A percentile compares a stretch with the other conserved stretches of the same genome.
Conservation (phyloP, 129 eudicot genomes). For the Lonicera japonica region DNA sequence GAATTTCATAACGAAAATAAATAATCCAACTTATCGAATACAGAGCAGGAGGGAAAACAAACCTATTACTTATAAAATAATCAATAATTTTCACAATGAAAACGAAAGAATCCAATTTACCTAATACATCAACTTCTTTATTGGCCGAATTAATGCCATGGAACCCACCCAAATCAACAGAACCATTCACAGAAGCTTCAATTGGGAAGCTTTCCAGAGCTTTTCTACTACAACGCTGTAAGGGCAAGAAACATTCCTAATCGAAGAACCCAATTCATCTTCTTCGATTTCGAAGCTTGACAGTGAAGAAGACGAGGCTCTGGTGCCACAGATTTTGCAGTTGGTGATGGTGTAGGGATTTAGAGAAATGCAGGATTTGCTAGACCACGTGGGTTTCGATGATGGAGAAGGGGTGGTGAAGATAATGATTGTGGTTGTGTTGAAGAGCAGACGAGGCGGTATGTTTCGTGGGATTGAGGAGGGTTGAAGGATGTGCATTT, state of each 20-base stretch:
- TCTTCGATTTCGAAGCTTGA: slow-evolving; percentile 26
- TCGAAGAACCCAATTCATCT: slow-evolving; percentile 38
- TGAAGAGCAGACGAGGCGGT: slow-evolving; percentile 66
- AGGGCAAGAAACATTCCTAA: slow-evolving; percentile 70
- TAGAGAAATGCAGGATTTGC: slow-evolving; percentile 71
- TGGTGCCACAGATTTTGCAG: slow-evolving; percentile 80
- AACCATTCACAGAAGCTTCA: neutral
- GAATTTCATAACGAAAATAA: too few relatives aligned
- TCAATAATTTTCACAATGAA: too few relatives aligned
- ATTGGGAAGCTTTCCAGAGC: neutral
- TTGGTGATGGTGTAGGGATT: slow-evolving; percentile 40
- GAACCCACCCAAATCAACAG: neutral
- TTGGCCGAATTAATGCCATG: slow-evolving; percentile 13
- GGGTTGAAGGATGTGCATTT: slow-evolving; percentile 80
- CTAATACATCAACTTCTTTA: slow-evolving; percentile 11
- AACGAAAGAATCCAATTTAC: slow-evolving; percentile 3
- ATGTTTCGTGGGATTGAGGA: slow-evolving; percentile 34
- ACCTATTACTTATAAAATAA: too few relatives aligned
- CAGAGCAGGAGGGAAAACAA: too few relatives aligned
- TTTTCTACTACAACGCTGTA: slow-evolving; percentile 41
- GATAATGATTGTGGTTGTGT: slow-evolving; percentile 22
- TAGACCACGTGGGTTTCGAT: slow-evolving; percentile 56
- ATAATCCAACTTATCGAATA: too few relatives aligned
- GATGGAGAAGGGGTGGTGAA: slow-evolving; percentile 24
- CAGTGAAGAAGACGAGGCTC: slow-evolving; percentile 38